A percentile compares a stretch with the other conserved stretches of the same genome.
These are phyloP conservation scores for Coemansia biformis DNA, from an alignment of 192 early-diverging fungal genomes.

Conservation along the genomic window DNA sequence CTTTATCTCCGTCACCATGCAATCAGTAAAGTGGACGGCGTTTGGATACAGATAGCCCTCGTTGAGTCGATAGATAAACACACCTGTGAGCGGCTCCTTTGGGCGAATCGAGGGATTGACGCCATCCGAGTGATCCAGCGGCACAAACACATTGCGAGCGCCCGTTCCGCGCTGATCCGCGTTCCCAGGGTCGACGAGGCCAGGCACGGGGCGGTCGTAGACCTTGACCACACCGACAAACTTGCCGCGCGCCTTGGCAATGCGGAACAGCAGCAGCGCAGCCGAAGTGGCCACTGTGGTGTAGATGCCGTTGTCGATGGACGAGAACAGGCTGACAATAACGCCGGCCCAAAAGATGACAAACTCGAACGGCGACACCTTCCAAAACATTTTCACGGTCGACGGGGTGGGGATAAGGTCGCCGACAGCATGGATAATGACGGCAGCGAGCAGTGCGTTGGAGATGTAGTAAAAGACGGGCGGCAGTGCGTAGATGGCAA, in stretches of 20 bases:
- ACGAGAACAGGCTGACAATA: conserved; percentile 49
- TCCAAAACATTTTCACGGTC: conserved; percentile 60
- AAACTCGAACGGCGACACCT: conserved; percentile 52
- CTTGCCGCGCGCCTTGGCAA: conserved; percentile 56
- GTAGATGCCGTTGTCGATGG: conserved; percentile 79
- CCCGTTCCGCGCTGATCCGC: neutral
- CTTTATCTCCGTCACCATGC: conserved; percentile 49
- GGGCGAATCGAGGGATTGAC: conserved; percentile 29
- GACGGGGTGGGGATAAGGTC: conserved; percentile 65
- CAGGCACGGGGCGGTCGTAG: conserved; percentile 16
- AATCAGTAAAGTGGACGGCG: conserved; percentile 48
- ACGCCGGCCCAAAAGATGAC: conserved; percentile 49
- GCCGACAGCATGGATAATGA: conserved; percentile 82
- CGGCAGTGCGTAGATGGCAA: conserved; percentile 77
- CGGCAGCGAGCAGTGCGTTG: conserved; percentile 67
- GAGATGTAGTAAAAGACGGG: conserved; percentile 86
- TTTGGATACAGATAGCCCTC: conserved; percentile 50
- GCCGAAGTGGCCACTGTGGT: conserved; percentile 63
- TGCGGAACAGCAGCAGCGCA: conserved; percentile 69
- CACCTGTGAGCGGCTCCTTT: conserved; percentile 17
- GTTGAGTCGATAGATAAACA: conserved; percentile 49
- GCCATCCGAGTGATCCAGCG: conserved; percentile 55
- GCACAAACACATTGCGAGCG: conserved; percentile 65
- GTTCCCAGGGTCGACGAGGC: neutral
- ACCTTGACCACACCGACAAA: conserved; percentile 40